These are phyloP conservation scores for Daldinia sp. DNA, from an alignment of 2,329 filamentous ascomycete genomes.

Conservation along the genomic window DNA sequence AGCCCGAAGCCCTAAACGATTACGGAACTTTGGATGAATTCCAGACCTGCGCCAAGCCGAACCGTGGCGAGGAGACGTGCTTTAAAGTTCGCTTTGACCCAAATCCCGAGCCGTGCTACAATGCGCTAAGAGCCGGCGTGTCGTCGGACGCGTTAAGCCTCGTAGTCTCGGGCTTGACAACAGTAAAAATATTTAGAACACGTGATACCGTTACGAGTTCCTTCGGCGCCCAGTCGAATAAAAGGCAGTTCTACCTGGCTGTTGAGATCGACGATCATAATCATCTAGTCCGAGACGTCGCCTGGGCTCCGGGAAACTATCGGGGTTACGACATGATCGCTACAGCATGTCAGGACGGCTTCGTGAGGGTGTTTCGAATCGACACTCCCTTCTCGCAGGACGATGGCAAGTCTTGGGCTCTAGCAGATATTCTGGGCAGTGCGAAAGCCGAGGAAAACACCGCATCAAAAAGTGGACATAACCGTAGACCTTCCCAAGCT, in stretches of 20 bases:
- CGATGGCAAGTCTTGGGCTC: constrained; percentile 61
- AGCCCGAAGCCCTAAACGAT: constrained; percentile 80
- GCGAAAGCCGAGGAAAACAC: constrained; percentile 46
- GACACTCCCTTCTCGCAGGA: constrained; percentile 63
- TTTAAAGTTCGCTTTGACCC: constrained; percentile 91
- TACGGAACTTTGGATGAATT: constrained; percentile 81
- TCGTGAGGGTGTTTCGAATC: constrained; percentile 86
- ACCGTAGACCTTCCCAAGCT: constrained; percentile 45
- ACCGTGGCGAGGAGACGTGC: constrained; percentile 83
- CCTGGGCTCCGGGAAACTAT: constrained; percentile 92
- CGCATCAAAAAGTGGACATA: constrained; percentile 25
- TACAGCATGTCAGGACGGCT: constrained; percentile 91
- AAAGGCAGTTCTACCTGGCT: constrained; percentile 85
- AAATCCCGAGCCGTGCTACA: constrained; percentile 81
- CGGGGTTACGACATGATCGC: constrained; percentile 90
- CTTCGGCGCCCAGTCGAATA: constrained; percentile 63
- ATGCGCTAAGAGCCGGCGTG: constrained; percentile 80
- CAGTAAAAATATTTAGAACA: constrained; percentile 84
- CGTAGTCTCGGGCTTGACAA: constrained; percentile 85
- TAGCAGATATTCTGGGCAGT: constrained; percentile 54
- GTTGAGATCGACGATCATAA: constrained; percentile 77
- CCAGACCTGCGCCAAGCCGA: constrained; percentile 73
- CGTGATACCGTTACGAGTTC: constrained; percentile 62
- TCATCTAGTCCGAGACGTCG: constrained; percentile 83
- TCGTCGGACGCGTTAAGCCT: constrained; percentile 80